Conservation (phyloP, 768 basidiomycete genomes). For the Mycena albidolilacea region DNA sequence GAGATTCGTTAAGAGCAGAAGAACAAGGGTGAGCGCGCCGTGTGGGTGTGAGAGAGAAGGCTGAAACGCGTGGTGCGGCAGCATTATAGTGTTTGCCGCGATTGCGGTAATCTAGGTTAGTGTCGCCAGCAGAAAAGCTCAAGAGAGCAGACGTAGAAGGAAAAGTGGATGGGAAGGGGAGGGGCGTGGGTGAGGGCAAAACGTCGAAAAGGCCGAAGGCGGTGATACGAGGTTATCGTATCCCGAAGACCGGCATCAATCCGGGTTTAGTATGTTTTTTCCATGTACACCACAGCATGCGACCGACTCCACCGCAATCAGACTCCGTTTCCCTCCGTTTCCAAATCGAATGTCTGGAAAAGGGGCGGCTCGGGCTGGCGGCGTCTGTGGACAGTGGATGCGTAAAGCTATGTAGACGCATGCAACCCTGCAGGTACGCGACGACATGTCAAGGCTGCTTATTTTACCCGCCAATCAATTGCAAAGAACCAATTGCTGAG, state of each 20-base stretch:
- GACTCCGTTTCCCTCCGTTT: too few relatives aligned
- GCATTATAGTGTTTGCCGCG: conserved; percentile 1
- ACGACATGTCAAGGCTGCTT: too few relatives aligned
- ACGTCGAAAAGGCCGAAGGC: not conserved
- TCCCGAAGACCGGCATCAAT: not conserved
- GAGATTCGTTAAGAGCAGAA: conserved; percentile 2
- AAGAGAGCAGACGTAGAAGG: too few relatives aligned
- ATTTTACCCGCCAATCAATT: too few relatives aligned
- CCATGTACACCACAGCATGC: too few relatives aligned
- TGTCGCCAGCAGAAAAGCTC: not conserved
- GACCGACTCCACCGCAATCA: too few relatives aligned
- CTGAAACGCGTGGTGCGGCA: not conserved
- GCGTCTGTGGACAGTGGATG: too few relatives aligned
- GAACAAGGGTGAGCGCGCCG: not conserved
- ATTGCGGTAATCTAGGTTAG: conserved; percentile 7
- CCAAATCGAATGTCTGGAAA: too few relatives aligned
- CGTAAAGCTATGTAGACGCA: too few relatives aligned
- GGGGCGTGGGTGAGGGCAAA: not conserved
- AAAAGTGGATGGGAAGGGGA: not conserved
- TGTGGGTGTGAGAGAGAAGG: not conserved
- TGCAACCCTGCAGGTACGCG: too few relatives aligned
- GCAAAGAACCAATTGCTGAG: too few relatives aligned
- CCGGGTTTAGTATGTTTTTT: not conserved
- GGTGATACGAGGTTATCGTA: not conserved
- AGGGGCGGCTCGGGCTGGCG: too few relatives aligned